Conservation (phyloP, 169 alveolate species). For the Miamiensis avidus region DNA sequence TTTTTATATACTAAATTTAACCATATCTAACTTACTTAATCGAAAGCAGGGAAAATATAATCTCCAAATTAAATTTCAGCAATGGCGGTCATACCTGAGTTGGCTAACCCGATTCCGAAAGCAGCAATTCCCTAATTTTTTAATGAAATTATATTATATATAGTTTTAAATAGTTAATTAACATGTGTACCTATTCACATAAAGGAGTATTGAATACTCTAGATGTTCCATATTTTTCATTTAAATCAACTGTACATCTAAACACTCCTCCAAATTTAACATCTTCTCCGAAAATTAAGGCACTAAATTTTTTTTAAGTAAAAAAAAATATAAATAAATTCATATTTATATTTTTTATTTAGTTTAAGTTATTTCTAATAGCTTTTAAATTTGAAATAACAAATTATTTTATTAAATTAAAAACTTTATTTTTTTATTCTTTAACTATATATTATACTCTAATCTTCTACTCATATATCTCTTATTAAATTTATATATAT, state of each 20-base stretch:
- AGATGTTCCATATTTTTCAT: constrained; percentile 91
- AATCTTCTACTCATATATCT: no score
- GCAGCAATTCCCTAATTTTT: constrained; percentile 93
- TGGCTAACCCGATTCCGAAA: constrained; percentile 96
- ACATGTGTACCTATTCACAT: constrained; percentile 85
- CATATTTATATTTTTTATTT: no score
- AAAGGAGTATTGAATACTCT: constrained; percentile 97
- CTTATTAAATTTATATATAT: no score
- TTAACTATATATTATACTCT: no score
- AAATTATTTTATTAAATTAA: no score
- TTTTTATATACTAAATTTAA: no score
- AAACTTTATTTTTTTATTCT: no score
- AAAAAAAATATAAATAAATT: no score
- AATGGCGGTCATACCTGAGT: constrained; percentile 92
- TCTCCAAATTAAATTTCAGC: constrained; percentile 99
- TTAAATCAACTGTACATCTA: constrained; percentile 94
- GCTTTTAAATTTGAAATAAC: no score
- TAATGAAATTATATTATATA: not conserved
- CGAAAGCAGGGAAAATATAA: constrained; percentile 98
- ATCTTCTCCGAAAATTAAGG: constrained; percentile 96
- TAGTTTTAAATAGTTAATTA: no score
- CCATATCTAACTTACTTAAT: constrained; percentile 68
- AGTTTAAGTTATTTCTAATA: no score
- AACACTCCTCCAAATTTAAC: constrained; percentile 99
- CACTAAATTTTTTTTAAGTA: constrained; percentile 35